Conservation (phyloP, 768 basidiomycete species). For the Leccinum aurantiacum region DNA sequence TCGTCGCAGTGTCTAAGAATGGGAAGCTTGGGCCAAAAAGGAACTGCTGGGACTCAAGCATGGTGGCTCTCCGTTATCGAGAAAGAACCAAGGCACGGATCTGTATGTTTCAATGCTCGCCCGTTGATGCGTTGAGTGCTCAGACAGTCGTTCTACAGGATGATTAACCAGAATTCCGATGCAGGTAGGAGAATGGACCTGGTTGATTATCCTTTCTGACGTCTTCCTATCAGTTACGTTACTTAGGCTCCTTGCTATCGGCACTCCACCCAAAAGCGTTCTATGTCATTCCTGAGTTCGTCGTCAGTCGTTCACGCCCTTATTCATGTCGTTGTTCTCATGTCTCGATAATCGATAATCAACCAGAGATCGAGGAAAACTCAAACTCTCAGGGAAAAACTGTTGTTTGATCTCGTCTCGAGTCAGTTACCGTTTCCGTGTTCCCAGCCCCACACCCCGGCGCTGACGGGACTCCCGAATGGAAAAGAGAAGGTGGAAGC, state of each 20-base stretch:
- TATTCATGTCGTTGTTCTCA: constrained; percentile 1
- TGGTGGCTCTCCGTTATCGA: constrained; percentile 31
- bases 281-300: constrained; percentile 86
- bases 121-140: background rate
- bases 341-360: background rate
- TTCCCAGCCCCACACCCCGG: no score
- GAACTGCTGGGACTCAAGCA: constrained; percentile 46
- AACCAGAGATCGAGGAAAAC: constrained; percentile 47
- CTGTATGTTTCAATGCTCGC: constrained; percentile 40
- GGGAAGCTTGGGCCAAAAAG: constrained; percentile 35
- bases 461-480: background rate
- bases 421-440: no score
- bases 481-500: constrained; percentile 40
- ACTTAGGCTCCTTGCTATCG: constrained; percentile 76
- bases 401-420: no score
- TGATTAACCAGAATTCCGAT: constrained; percentile 67
- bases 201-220: constrained; percentile 15
- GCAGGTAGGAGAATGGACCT: constrained; percentile 43
- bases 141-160: constrained; percentile 35
- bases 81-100: constrained; percentile 51
- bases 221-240: constrained; percentile 40
- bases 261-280: constrained; percentile 78
- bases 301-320: constrained; percentile 38
- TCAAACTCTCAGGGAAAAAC: no score
- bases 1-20: constrained; percentile 35